A percentile compares a stretch with the other conserved stretches of the same genome.
These are phyloP conservation scores for Paramecium pentaurelia DNA, from an alignment of 73 alveolate genomes.

Conservation along the genomic window DNA sequence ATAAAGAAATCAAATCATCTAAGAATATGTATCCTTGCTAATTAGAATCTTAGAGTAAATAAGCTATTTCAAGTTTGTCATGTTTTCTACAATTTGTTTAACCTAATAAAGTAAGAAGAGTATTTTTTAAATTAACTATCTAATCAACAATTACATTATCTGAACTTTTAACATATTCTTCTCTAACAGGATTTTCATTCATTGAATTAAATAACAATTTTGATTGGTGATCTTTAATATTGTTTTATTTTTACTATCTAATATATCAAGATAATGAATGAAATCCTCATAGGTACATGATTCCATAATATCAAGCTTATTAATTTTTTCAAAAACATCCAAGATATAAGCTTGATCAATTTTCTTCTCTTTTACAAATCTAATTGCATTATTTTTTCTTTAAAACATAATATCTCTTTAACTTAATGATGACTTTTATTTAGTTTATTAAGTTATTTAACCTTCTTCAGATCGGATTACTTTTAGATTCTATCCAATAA, in stretches of 20 bases:
- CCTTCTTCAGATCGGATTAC: neutral
- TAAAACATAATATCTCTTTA: neutral
- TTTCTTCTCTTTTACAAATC: neutral
- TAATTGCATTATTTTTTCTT: neutral
- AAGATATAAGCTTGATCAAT: neutral
- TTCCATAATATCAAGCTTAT: neutral
- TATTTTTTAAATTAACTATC: neutral
- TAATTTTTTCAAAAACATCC: neutral
- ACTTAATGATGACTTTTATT: neutral
- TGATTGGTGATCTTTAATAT: neutral
- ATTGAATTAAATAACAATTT: neutral
- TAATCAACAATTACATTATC: neutral
- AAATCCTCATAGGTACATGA: neutral
- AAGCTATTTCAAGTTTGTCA: constrained; percentile 12
- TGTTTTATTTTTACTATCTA: neutral
- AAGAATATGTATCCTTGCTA: neutral
- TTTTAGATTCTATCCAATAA: neutral
- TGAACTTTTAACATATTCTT: neutral
- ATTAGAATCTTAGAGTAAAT: neutral
- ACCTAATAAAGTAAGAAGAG: neutral
- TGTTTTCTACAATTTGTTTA: neutral
- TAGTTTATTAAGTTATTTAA: neutral
- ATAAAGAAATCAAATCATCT: neutral
- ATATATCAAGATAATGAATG: neutral
- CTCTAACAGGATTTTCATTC: constrained; percentile 5